phyloP scores from a whole-genome alignment of 257 asterid species.

The Scutellaria galericulata region DNA sequence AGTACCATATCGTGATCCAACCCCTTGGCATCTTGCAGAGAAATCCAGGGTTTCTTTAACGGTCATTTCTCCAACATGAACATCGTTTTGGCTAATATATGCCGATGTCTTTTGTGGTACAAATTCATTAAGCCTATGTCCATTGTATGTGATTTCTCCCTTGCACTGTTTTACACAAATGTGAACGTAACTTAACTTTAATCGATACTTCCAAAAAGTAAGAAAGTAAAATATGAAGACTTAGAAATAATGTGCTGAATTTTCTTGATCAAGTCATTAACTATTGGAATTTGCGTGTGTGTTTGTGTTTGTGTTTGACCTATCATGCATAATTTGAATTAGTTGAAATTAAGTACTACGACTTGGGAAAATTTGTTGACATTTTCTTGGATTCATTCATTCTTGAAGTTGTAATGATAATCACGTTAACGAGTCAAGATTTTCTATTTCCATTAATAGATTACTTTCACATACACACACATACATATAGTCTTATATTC shows the following conservation, averaged over 20 bases:
- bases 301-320: too few species aligned
- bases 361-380: not conserved
- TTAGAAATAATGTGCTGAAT: not conserved
- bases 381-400: conserved; percentile 2
- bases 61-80: conserved; percentile 95
- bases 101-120: conserved; percentile 93
- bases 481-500: too few species aligned
- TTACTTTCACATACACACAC: too few species aligned
- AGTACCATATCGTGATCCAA: conserved; percentile 90
- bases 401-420: not conserved
- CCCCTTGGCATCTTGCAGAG: conserved; percentile 92
- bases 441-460: too few species aligned
- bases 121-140: conserved; percentile 70
- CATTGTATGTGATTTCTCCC: conserved; percentile 87
- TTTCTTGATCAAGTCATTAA: too few species aligned
- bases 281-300: too few species aligned
- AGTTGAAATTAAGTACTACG: too few species aligned
- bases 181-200: too few species aligned
- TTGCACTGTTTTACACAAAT: conserved; percentile 46
- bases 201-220: too few species aligned
- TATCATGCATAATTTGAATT: too few species aligned
- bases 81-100: conserved; percentile 93
- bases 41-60: conserved; percentile 93
- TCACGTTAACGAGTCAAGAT: too few species aligned
- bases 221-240: not conserved